These are phyloP conservation scores for Hymenoscyphus infarciens DNA, from an alignment of 2,329 filamentous ascomycete genomes.

Conservation along the genomic window DNA sequence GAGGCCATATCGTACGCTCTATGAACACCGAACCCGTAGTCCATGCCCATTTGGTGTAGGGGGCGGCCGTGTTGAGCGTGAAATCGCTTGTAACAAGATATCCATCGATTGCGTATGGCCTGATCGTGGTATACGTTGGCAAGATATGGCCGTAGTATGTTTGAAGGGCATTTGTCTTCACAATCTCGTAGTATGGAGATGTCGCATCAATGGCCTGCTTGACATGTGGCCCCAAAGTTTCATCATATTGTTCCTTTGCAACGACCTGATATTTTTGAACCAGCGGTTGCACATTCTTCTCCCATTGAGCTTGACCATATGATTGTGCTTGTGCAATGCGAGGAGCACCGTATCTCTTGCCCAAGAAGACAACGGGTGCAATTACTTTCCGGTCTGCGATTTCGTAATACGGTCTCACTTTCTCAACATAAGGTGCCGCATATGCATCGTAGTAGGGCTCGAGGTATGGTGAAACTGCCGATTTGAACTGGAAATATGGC, in stretches of 20 bases:
- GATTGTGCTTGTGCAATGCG: conserved; percentile 63
- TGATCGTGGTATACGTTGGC: conserved; percentile 69
- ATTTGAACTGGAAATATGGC: conserved; percentile 69
- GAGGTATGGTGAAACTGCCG: conserved; percentile 65
- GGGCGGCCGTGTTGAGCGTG: conserved; percentile 65
- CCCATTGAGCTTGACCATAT: conserved; percentile 72
- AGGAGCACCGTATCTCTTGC: conserved; percentile 72
- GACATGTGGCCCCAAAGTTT: conserved; percentile 70
- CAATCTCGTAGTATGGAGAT: conserved; percentile 69
- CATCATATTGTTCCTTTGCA: conserved; percentile 63
- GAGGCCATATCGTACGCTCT: conserved; percentile 75
- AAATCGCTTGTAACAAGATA: conserved; percentile 67
- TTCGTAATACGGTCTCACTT: conserved; percentile 71
- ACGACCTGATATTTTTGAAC: conserved; percentile 61
- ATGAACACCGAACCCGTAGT: conserved; percentile 67
- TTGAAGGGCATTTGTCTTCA: conserved; percentile 59
- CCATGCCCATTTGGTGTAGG: conserved; percentile 68
- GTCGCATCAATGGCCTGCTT: conserved; percentile 54
- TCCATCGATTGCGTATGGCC: conserved; percentile 68
- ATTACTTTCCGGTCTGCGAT: conserved; percentile 61
- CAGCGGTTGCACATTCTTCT: conserved; percentile 72
- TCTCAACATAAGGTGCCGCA: conserved; percentile 76
- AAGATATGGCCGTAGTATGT: conserved; percentile 70
- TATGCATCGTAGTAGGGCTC: conserved; percentile 84
- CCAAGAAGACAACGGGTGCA: conserved; percentile 62